Base-by-base conservation (phyloP, 208 protist species). In the Leishmania arabica region DNA sequence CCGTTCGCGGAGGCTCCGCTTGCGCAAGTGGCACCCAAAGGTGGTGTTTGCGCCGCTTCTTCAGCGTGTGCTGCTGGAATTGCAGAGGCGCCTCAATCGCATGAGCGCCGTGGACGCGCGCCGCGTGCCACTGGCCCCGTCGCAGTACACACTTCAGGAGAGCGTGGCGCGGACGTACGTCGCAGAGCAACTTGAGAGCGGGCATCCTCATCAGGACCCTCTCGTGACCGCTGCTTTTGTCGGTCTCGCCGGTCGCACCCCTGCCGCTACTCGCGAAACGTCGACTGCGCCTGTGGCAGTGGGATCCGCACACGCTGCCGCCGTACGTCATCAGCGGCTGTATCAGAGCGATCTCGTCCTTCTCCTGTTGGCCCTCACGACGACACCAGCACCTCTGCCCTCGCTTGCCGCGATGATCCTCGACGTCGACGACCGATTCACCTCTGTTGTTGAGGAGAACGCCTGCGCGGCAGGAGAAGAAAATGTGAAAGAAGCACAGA, bases 341-440 rank as follows among this genome's bases (percentile, higher is more conserved):
- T 97, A 92, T 73, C 93, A 97, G 79, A 95, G 92, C 80, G 93
- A 97, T 70, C 78, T 97, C 49, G 87, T 93, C n/a, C 88, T 97
- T 45, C 79, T 97, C 45, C 83, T 93, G 31, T 84, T 97, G 54
- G 88, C 90, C 8, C 77, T 95, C 42, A 92, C 91, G 8, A 80
- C 82, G 47, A 86, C 81, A 37, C 80, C 74, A 66, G 83, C 53
- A 47, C 78, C 69, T 51, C 53, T 37, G 62, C 60, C 66, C 31
- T 66, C n/a, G 40, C 65, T 42, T 37, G 34, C 15, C 0, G 40
- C 42, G 58, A 49, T 19, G n/a, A 40, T 47, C 42, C 21, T 84
- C 47, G 68, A n/a, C 51, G 17, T 27, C 71, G 42, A 24, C 15
- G 56, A 64, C 8, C 65, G 51, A 47, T 45, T 53, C 49, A 17